These are phyloP conservation scores for Primulina huaijiensis DNA, from an alignment of 257 asterid species.

Conservation along the genomic window DNA sequence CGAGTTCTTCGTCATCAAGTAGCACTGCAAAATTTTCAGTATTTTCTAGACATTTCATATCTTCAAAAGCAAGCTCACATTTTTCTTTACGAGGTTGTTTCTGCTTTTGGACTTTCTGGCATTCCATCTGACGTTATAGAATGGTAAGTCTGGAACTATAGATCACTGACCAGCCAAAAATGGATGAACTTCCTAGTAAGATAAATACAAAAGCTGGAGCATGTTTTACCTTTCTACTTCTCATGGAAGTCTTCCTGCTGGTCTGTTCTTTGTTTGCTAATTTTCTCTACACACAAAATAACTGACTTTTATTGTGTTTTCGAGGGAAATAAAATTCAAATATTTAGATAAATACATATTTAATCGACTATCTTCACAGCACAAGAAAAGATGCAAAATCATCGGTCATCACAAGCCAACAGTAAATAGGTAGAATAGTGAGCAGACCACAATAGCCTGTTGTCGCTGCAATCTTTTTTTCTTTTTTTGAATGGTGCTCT, in stretches of 20 bases:
- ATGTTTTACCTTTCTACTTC: slow-evolving; percentile 54
- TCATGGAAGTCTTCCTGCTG: slow-evolving; percentile 52
- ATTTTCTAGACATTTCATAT: slow-evolving; percentile 43
- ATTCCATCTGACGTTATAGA: slow-evolving; percentile 43
- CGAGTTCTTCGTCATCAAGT: slow-evolving; percentile 92
- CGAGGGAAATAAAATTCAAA: slow-evolving; percentile 9
- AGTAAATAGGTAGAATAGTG: slow-evolving; percentile 27
- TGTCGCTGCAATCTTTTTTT: slow-evolving; percentile 55
- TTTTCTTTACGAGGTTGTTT: slow-evolving; percentile 51
- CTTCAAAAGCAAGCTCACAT: slow-evolving; percentile 75
- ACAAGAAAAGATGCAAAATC: slow-evolving; percentile 1
- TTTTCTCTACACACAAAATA: slow-evolving; percentile 53
- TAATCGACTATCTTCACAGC: slow-evolving; percentile 20
- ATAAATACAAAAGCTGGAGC: slow-evolving; percentile 14
- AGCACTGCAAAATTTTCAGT: slow-evolving; percentile 42
- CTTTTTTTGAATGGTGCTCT: slow-evolving; percentile 41
- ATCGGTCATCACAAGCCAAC: slow-evolving; percentile 8
- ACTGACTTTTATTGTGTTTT: slow-evolving; percentile 17
- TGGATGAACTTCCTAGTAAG: slow-evolving; percentile 2
- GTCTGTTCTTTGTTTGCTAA: slow-evolving; percentile 56
- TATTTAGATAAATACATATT: background rate
- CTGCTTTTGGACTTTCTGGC: slow-evolving; percentile 45
- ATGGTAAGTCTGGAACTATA: slow-evolving; percentile 22
- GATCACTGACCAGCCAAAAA: background rate
- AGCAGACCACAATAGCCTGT: slow-evolving; percentile 62